These are phyloP conservation scores for Boletus mariae DNA, from an alignment of 1,284 basidiomycete genomes.

Conservation along the genomic window DNA sequence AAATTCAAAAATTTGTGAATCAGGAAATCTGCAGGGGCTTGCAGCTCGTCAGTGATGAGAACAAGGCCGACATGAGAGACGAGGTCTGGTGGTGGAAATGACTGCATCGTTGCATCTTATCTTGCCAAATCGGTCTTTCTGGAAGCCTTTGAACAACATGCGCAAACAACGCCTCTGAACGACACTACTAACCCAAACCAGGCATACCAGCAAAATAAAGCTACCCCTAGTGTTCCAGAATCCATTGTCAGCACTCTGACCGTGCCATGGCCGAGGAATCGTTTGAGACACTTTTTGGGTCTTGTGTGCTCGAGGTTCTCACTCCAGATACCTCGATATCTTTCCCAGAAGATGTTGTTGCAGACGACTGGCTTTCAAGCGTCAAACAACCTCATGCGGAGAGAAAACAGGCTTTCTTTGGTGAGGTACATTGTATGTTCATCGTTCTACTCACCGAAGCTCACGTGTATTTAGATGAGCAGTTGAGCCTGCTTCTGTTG, in stretches of 20 bases:
- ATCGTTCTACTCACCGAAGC: constrained; percentile 20
- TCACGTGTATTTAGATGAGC: constrained; percentile 56
- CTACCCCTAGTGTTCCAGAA: no score
- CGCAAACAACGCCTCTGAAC: constrained; percentile 11
- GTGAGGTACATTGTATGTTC: constrained; percentile 40
- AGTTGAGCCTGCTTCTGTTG: constrained; percentile 64
- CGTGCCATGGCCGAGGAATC: constrained; percentile 26
- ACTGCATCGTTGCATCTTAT: constrained; percentile 24
- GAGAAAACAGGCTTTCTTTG: constrained; percentile 69
- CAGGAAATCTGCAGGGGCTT: constrained; percentile 64
- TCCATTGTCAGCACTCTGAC: not conserved
- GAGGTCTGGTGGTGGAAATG: constrained; percentile 29
- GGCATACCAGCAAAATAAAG: no score
- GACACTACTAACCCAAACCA: no score
- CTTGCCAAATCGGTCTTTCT: constrained; percentile 14
- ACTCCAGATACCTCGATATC: constrained; percentile 64
- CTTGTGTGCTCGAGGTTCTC: constrained; percentile 57
- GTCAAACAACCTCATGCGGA: constrained; percentile 39
- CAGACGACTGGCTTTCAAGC: constrained; percentile 55
- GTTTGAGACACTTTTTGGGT: constrained; percentile 65
- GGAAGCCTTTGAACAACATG: constrained; percentile 19
- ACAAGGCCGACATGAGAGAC: constrained; percentile 35
- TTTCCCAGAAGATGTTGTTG: constrained; percentile 46
- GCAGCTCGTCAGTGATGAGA: constrained; percentile 63
- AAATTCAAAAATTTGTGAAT: constrained; percentile 49